Conservation (phyloP, 2,329 filamentous ascomycete species). For the Calycina marina region DNA sequence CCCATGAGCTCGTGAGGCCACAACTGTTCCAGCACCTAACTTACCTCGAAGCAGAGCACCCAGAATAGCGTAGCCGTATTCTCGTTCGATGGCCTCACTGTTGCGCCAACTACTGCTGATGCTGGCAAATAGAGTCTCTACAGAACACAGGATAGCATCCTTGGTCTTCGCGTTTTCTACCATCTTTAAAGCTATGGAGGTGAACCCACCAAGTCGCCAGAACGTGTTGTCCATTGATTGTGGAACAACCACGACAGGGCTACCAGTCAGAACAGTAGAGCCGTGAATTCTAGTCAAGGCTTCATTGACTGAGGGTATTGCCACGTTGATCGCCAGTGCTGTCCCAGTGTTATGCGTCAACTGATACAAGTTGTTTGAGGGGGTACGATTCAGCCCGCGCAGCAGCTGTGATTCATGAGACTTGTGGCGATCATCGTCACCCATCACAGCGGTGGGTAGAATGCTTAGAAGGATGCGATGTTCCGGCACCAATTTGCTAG, state of each 20-base stretch:
- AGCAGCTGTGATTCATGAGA: constrained; percentile 61
- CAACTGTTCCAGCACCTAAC: constrained; percentile 38
- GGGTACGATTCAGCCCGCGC: constrained; percentile 58
- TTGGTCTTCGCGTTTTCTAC: constrained; percentile 61
- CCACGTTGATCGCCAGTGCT: constrained; percentile 74
- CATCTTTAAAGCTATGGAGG: constrained; percentile 70
- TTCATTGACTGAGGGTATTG: constrained; percentile 76
- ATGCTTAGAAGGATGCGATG: constrained; percentile 70
- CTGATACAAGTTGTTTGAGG: constrained; percentile 52
- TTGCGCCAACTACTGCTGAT: constrained; percentile 91
- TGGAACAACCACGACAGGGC: constrained; percentile 67
- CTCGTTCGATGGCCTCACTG: constrained; percentile 93
- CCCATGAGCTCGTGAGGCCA: constrained; percentile 21
- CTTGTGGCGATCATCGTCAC: constrained; percentile 62
- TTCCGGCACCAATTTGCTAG: constrained; percentile 69
- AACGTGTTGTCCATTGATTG: constrained; percentile 81
- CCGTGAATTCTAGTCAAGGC: constrained; percentile 72
- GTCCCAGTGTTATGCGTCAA: constrained; percentile 61
- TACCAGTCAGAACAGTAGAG: constrained; percentile 67
- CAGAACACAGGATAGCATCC: constrained; percentile 58
- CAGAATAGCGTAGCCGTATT: constrained; percentile 84
- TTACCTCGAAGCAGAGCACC: constrained; percentile 75
- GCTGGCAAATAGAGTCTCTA: constrained; percentile 73
- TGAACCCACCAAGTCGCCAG: constrained; percentile 87
- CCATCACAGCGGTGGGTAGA: constrained; percentile 64